Evolutionary conservation across 1,139 yeast genomes (phyloP).

Genomic region (Pichia sp.): DNA sequence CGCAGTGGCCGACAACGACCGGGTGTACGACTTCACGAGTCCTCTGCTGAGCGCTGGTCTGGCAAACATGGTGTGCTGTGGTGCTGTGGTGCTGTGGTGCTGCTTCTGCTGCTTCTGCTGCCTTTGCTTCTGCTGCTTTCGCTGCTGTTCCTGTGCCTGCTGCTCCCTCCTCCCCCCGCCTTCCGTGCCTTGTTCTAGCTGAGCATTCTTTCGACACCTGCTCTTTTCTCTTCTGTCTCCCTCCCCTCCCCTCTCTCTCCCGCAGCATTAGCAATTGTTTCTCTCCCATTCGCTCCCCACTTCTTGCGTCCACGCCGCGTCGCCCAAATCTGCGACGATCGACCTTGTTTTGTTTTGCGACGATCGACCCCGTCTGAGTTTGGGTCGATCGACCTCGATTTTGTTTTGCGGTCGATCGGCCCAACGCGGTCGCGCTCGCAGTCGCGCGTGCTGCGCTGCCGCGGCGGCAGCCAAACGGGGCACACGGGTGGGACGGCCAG

Average conservation of each 20-base stretch:
- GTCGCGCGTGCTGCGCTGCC: no score
- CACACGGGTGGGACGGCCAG: no score
- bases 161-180: no score
- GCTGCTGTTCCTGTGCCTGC: no score
- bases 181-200: not conserved
- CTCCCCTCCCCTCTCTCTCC: not conserved
- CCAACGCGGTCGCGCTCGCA: no score
- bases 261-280: constrained; percentile 4
- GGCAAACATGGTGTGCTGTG: constrained; percentile 8
- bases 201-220: not conserved
- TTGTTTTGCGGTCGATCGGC: no score
- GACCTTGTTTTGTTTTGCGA: not conserved
- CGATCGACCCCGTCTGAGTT: not conserved
- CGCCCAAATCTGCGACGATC: not conserved
- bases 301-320: not conserved
- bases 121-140: no score
- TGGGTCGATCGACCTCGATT: not conserved
- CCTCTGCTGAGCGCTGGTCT: constrained; percentile 11
- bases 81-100: not conserved
- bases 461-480: no score
- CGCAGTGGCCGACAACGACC: constrained; percentile 8
- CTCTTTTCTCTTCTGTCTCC: not conserved
- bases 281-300: constrained; percentile 9
- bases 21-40: constrained; percentile 4
- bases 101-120: no score